Evolutionary conservation across 2,329 filamentous ascomycete species (phyloP).

Genomic region (Ramichloridium luteum): DNA sequence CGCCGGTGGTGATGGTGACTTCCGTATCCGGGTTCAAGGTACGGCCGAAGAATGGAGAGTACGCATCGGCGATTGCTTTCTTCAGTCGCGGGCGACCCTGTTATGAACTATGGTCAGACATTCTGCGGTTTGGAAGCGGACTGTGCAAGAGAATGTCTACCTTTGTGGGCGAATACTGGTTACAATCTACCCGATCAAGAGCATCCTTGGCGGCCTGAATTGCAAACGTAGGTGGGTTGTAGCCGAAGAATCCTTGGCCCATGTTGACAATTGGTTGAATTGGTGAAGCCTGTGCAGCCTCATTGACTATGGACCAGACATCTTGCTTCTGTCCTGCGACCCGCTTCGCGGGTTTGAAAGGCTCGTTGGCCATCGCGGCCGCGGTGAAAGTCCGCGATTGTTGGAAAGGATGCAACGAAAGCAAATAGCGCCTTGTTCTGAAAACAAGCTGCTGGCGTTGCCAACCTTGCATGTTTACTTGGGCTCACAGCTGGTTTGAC

Average conservation of each 20-base stretch:
- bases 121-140: neutral
- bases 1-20: conserved; percentile 85
- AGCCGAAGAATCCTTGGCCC: conserved; percentile 72
- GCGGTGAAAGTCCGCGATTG: conserved; percentile 11
- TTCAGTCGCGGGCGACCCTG: conserved; percentile 74
- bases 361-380: conserved; percentile 19
- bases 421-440: neutral
- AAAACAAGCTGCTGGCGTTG: no score
- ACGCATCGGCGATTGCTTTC: conserved; percentile 86
- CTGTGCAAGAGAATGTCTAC: conserved; percentile 25
- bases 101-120: conserved; percentile 9
- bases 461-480: no score
- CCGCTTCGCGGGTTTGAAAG: conserved; percentile 41
- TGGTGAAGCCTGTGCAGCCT: conserved; percentile 51
- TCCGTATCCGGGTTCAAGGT: conserved; percentile 78
- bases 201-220: conserved; percentile 83
- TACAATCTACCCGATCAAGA: conserved; percentile 85
- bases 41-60: conserved; percentile 78
- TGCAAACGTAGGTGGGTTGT: conserved; percentile 87
- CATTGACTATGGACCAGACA: conserved; percentile 56
- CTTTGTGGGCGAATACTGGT: conserved; percentile 95
- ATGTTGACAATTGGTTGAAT: conserved; percentile 57
- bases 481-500: no score
- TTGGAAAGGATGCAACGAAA: conserved; percentile 1
- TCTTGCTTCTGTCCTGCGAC: conserved; percentile 45